A percentile compares a stretch with the other conserved stretches of the same genome.
These are phyloP conservation scores for Solanum clarkiae DNA, from an alignment of 257 asterid genomes.

Conservation along the genomic window DNA sequence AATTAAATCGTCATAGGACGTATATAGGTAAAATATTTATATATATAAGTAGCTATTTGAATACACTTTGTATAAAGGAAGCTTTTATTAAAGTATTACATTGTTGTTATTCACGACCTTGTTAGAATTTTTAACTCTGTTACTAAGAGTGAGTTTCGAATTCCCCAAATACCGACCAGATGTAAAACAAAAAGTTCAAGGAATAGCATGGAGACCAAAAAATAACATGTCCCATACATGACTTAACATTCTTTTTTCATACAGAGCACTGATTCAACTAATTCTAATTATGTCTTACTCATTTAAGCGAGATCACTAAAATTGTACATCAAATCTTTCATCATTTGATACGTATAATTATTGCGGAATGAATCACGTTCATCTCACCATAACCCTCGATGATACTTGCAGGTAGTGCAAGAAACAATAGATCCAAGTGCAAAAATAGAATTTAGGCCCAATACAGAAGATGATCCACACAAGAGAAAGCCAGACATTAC, in stretches of 20 bases:
- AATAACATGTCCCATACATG: background rate
- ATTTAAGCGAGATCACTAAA: too few species aligned
- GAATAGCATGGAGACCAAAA: too few species aligned
- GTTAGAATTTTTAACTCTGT: background rate
- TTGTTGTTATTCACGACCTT: background rate
- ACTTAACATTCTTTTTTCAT: background rate
- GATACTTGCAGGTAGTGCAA: constrained; percentile 54
- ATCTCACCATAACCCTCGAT: background rate
- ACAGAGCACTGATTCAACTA: too few species aligned
- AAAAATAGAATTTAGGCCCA: constrained; percentile 59
- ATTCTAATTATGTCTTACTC: background rate
- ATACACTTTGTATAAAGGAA: background rate
- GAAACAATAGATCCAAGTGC: constrained; percentile 74
- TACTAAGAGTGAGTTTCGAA: background rate
- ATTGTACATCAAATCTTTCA: background rate
- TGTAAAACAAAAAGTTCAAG: background rate
- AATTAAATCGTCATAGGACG: background rate
- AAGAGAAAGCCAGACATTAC: constrained; percentile 85
- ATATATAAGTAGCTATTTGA: background rate
- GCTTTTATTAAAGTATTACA: background rate
- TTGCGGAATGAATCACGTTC: too few species aligned
- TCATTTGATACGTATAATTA: background rate
- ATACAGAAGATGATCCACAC: constrained; percentile 87
- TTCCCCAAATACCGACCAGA: background rate
- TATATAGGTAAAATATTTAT: background rate